Conservation (phyloP, 2,329 filamentous ascomycete genomes). For the Pseudogymnoascus sp. region DNA sequence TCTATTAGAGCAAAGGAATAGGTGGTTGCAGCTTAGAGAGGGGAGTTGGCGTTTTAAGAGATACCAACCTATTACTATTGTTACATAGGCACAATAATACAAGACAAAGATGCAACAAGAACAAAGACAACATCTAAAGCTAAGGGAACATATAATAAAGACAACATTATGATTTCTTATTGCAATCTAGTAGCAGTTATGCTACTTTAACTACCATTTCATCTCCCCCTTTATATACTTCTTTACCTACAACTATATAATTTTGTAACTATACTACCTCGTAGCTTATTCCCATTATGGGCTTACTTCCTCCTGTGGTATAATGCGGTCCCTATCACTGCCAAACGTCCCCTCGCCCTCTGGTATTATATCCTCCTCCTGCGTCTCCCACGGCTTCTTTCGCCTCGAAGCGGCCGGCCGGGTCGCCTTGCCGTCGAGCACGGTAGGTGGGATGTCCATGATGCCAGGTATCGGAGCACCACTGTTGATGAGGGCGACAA, state of each 20-base stretch:
- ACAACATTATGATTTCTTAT: background rate
- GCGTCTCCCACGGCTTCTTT: slow-evolving; percentile 73
- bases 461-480: slow-evolving; percentile 83
- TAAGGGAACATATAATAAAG: background rate
- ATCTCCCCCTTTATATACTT: too few relatives aligned
- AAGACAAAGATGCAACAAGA: background rate
- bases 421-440: slow-evolving; percentile 63
- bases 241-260: background rate
- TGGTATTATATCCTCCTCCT: slow-evolving; percentile 33
- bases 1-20: background rate
- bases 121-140: background rate
- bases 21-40: background rate
- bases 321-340: slow-evolving; percentile 23
- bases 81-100: background rate
- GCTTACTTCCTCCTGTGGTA: slow-evolving; percentile 22
- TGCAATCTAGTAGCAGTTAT: background rate
- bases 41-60: background rate
- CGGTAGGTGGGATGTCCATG: slow-evolving; percentile 73
- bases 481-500: slow-evolving; percentile 76
- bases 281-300: background rate
- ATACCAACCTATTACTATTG: background rate
- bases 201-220: background rate
- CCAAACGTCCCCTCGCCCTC: slow-evolving; percentile 30
- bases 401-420: slow-evolving; percentile 33
- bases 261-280: background rate